Conservation (phyloP, 805 yeast species). For the Cyberlindnera nakhonratchasimensis region DNA sequence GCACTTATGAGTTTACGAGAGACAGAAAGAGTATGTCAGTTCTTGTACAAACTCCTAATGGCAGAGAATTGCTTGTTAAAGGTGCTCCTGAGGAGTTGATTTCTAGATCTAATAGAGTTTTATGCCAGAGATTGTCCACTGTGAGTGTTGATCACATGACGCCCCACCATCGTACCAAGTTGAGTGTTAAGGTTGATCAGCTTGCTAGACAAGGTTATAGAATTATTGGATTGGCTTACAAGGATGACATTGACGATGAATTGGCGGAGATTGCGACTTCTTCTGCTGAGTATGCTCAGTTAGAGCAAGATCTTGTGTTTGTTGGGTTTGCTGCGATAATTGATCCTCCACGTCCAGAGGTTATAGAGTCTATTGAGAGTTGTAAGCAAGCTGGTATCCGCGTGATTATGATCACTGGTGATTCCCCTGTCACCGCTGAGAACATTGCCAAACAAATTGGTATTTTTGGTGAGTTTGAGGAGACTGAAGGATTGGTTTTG, state of each 20-base stretch:
- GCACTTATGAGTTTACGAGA: conserved; percentile 45
- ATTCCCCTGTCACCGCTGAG: conserved; percentile 49
- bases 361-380: conserved; percentile 32
- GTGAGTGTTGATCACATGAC: conserved; percentile 28
- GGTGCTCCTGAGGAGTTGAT: conserved; percentile 55
- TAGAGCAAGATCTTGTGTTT: conserved; percentile 30
- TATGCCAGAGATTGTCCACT: conserved; percentile 29
- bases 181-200: conserved; percentile 36
- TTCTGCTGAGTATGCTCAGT: conserved; percentile 38
- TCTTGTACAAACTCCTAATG: conserved; percentile 31
- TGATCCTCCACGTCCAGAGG: conserved; percentile 44
- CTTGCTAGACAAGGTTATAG: conserved; percentile 34
- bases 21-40: conserved; percentile 54
- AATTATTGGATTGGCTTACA: conserved; percentile 35
- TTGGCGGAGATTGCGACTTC: conserved; percentile 26
- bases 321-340: conserved; percentile 41
- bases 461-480: conserved; percentile 30
- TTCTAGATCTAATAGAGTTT: conserved; percentile 38
- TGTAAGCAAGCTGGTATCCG: conserved; percentile 42
- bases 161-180: conserved; percentile 30
- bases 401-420: conserved; percentile 51
- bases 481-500: conserved; percentile 31
- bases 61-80: conserved; percentile 38
- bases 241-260: conserved; percentile 33
- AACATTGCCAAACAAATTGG: conserved; percentile 47